Evolutionary conservation across 495 filamentous ascomycete genomes (phyloP), one percentile per base, ranked within the genome.

Genomic region (Niebla homalea): DNA sequence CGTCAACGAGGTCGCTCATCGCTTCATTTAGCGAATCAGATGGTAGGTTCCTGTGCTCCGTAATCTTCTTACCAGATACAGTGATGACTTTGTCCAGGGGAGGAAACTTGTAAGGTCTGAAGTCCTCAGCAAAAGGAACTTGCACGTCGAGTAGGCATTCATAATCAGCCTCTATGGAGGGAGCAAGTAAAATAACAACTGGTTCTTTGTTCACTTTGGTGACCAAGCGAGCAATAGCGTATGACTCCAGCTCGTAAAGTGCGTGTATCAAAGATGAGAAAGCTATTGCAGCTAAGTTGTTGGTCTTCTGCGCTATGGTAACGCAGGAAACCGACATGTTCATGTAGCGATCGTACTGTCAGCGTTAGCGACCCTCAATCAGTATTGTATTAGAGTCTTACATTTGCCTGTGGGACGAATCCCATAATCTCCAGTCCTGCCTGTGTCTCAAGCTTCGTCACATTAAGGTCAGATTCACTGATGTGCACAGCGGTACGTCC

Each of bases 121-220:
- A 71, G 62, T 99, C 93, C 67, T 99, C 93, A 2, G 84, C 77
- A 58, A 94, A 97, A 4, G 92, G 92, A n/a, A 98, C 74, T 50
- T 93, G 88, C 4, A 89, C 75, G 63, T 98, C 93, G 52, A 94
- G 77, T 14, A 99, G 73, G 57, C 85, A 88, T 63, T 97, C 93
- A 54, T 84, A 84, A 38, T 90, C 83, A 16, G 76, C 70, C 55
- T 93, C 87, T 45, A 95, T 84, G 3, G 71, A 79, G 1, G 80
- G 93, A 1, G 85, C 85, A 37, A 99, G 79, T 10, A 96, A 68
- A n/a, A 95, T 61, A 1, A 97, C 70, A 19, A 81, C 53, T 4
- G 90, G 89, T 2, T 81, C 74, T 52, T 84, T 84, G 50, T 76
- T 75, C 51, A 89, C 85, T 59, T 94, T 94, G 15, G 72, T 66